phyloP scores from a whole-genome alignment of 768 basidiomycete genomes.

The Serendipita vermifera region DNA sequence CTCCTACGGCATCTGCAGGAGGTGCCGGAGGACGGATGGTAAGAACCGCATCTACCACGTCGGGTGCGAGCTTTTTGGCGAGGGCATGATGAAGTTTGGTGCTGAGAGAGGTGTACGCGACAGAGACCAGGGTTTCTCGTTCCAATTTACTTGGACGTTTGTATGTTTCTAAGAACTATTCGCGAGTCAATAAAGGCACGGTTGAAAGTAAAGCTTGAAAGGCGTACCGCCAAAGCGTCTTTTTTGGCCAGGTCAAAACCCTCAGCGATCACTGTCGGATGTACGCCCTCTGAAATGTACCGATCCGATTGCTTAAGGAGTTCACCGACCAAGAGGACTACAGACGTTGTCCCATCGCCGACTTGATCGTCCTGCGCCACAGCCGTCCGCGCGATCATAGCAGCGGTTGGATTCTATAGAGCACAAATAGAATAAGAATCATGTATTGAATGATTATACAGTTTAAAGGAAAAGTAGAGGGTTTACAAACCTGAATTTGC shows the following conservation, averaged over 20 bases:
- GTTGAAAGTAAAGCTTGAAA: constrained; percentile 16
- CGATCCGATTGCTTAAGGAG: constrained; percentile 95
- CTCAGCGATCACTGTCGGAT: constrained; percentile 88
- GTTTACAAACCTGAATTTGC: constrained; percentile 60
- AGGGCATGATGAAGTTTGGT: constrained; percentile 78
- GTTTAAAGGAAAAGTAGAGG: too few species aligned
- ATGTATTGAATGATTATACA: too few species aligned
- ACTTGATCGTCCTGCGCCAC: constrained; percentile 99
- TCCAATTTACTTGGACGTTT: constrained; percentile 67
- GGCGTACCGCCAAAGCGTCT: constrained; percentile 69
- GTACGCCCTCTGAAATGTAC: constrained; percentile 94
- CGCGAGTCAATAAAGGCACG: constrained; percentile 17
- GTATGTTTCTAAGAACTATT: constrained; percentile 84
- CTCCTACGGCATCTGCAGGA: constrained; percentile 34
- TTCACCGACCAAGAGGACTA: constrained; percentile 90
- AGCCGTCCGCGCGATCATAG: constrained; percentile 97
- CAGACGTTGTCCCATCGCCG: constrained; percentile 96
- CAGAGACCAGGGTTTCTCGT: constrained; percentile 81
- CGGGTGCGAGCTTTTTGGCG: constrained; percentile 77
- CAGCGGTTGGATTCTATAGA: constrained; percentile 78
- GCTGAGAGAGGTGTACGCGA: constrained; percentile 88
- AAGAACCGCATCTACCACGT: constrained; percentile 90
- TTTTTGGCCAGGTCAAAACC: constrained; percentile 98
- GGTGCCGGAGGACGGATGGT: constrained; percentile 66
- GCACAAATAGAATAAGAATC: not conserved